Evolutionary conservation across 2,329 filamentous ascomycete species (phyloP), one percentile per base, ranked within the genome.

Genomic region (Ascochyta lentis): DNA sequence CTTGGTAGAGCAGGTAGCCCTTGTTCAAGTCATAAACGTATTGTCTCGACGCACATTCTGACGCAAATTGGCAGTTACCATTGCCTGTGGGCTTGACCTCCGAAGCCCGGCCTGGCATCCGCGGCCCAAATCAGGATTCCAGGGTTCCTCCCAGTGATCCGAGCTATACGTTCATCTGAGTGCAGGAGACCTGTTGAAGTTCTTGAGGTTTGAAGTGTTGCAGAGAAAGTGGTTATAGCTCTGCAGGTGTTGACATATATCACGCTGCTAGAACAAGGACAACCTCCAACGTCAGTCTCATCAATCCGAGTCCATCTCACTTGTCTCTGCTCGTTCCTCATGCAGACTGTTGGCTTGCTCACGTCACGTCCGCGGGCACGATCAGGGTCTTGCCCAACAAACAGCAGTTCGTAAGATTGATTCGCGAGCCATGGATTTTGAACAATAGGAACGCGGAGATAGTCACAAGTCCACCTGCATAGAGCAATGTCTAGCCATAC

Each of bases 391-490:
- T n/a, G 35, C 9, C 26, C 1, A 24, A 19, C 34, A 15, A 12
- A 7, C 29, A 27, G 27, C 35, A 26, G 10, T 27, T n/a, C 15
- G 35, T 12, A 24, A 27, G 5, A 34, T 19, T 52, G 42, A 41
- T 35, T 52, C 41, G 49, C 10, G 4, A 46, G 24, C 3, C n/a
- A 39, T n/a, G 9, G 23, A 19, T 3, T 12, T 23, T n/a, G 50
- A 42, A 42, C 50, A 53, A 53, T 53, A 53, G 23, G 35, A 47
- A 42, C 43, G 13, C 22, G 16, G 35, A 27, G 23, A 26, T 27
- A 4, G n/a, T 29, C 22, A 31, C 29, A 23, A 15, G 19, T 16
- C 26, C 9, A 13, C 2, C 16, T 16, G 35, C 3, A 24, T 13
- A 1, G 38, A 19, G 22, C 5, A 16, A 1, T 12, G 15, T 15